phyloP scores from a whole-genome alignment of 2,329 filamentous ascomycete genomes.

The Fusarium falciforme region DNA sequence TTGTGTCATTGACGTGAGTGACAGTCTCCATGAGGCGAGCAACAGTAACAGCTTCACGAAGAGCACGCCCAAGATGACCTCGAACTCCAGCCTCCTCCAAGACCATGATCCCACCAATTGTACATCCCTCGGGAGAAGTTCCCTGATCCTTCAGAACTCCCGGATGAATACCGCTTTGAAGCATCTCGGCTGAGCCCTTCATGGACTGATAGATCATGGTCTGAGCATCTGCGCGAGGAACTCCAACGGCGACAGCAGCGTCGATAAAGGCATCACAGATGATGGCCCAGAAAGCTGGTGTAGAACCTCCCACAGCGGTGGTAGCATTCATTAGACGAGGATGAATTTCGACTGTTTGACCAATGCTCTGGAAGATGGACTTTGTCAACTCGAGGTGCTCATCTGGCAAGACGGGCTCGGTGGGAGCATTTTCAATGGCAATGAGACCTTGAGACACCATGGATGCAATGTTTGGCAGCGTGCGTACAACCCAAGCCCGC shows the following conservation, averaged over 20 bases:
- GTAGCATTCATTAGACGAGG: slow-evolving; percentile 65
- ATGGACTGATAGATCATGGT: slow-evolving; percentile 71
- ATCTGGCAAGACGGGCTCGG: slow-evolving; percentile 29
- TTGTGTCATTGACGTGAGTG: slow-evolving; percentile 55
- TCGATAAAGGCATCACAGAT: slow-evolving; percentile 69
- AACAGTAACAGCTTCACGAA: slow-evolving; percentile 61
- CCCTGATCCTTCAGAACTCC: slow-evolving; percentile 69
- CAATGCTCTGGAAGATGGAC: slow-evolving; percentile 67
- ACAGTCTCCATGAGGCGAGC: slow-evolving; percentile 55
- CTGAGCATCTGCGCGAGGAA: slow-evolving; percentile 66
- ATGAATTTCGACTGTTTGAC: slow-evolving; percentile 61
- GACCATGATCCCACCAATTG: slow-evolving; percentile 69
- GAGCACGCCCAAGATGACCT: slow-evolving; percentile 53
- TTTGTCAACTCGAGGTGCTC: slow-evolving; percentile 41
- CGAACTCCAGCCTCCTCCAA: slow-evolving; percentile 68
- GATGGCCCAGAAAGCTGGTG: slow-evolving; percentile 69
- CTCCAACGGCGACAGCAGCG: slow-evolving; percentile 69
- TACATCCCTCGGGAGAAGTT: slow-evolving; percentile 69
- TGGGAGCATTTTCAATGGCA: slow-evolving; percentile 44
- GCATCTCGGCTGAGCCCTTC: slow-evolving; percentile 65
- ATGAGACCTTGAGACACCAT: slow-evolving; percentile 49
- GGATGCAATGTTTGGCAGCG: slow-evolving; percentile 51
- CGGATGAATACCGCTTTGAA: slow-evolving; percentile 65
- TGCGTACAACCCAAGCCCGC: slow-evolving; percentile 45
- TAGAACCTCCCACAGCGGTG: slow-evolving; percentile 70